Evolutionary conservation across 2,329 filamentous ascomycete species (phyloP).

Genomic region (Hortaea sp.): DNA sequence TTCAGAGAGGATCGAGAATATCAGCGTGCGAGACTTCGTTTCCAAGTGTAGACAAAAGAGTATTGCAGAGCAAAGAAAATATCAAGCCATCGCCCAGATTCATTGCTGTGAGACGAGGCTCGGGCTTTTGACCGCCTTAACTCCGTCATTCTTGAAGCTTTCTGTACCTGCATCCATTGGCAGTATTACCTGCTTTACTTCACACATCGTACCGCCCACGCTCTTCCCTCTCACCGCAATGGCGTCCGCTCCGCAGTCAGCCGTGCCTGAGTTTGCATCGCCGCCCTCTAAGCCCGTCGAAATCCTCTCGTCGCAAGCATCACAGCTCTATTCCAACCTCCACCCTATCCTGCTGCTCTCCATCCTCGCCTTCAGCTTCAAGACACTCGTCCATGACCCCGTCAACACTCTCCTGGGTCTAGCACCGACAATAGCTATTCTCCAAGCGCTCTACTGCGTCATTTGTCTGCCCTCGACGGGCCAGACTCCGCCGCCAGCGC

Average conservation of each 20-base stretch:
- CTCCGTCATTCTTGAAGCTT: too few species aligned
- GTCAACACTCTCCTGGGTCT: conserved; percentile 51
- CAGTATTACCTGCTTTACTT: too few species aligned
- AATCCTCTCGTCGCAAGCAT: conserved; percentile 17
- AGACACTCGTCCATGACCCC: conserved; percentile 59
- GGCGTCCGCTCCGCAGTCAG: background rate
- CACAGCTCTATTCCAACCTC: conserved; percentile 46
- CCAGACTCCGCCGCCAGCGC: conserved; percentile 22
- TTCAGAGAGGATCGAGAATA: too few species aligned
- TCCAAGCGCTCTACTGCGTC: conserved; percentile 54
- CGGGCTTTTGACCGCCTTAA: too few species aligned
- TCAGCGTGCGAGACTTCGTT: too few species aligned
- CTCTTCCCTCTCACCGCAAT: too few species aligned
- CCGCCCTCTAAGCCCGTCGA: conserved; percentile 17
- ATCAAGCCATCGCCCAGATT: too few species aligned
- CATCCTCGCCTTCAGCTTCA: conserved; percentile 55
- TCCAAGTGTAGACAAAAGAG: too few species aligned
- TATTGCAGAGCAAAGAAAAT: too few species aligned
- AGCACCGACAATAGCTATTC: conserved; percentile 50
- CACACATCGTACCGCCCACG: too few species aligned
- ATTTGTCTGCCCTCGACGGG: conserved; percentile 49
- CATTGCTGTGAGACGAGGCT: too few species aligned
- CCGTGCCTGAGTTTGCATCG: background rate
- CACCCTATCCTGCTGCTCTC: conserved; percentile 60
- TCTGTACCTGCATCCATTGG: too few species aligned